Base-by-base conservation (phyloP, 2,329 filamentous ascomycete genomes). In the Fusarium miscanthi region DNA sequence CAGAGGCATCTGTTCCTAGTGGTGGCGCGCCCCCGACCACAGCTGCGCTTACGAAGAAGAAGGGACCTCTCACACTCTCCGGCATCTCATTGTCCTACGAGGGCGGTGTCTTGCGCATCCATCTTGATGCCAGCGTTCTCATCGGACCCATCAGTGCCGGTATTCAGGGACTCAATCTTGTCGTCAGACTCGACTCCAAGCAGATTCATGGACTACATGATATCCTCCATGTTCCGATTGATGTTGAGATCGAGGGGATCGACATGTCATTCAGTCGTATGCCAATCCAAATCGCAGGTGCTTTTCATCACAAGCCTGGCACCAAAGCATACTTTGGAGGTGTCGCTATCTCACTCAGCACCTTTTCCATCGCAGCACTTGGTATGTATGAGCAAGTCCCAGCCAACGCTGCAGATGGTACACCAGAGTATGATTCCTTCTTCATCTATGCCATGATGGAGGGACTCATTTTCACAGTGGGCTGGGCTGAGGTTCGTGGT, bases 11-110 rank as follows among this genome's bases (percentile, higher is more conserved):
- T 23, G 8, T 3, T 2, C 52, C 52, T 0, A 23, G 37, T 1
- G 52, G 52, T 0, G 37, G 52, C 0, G 52, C 8, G 0, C 52
- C 52, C 0, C 25, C 52, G 0, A 54, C 52, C 0, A 54, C 52
- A 0, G 25, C 52, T 1, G 0, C 52, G 0, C 52, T 54, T 21
- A 11, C 2, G 3, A 54, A 54, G 25, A 54, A 54, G 52, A 54
- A 54, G 11, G 52, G 52, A 1, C 37, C 52, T 23, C 52, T 54
- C 5, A 54, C 52, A 2, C 52, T 54, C 4, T 54, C 52, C 0
- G 52, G 52, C 2, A 54, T 54, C 25, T 54, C 52, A 2, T 4
- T 54, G 23, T 9, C 52, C 0, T 54, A 54, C 11, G 3, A 54
- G 0, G 21, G 2, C 0, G 52, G 52, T 0, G 25, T 54, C 11